These are phyloP conservation scores for Cladophialophora chaetospira DNA, from an alignment of 2,329 filamentous ascomycete genomes.

Conservation along the genomic window DNA sequence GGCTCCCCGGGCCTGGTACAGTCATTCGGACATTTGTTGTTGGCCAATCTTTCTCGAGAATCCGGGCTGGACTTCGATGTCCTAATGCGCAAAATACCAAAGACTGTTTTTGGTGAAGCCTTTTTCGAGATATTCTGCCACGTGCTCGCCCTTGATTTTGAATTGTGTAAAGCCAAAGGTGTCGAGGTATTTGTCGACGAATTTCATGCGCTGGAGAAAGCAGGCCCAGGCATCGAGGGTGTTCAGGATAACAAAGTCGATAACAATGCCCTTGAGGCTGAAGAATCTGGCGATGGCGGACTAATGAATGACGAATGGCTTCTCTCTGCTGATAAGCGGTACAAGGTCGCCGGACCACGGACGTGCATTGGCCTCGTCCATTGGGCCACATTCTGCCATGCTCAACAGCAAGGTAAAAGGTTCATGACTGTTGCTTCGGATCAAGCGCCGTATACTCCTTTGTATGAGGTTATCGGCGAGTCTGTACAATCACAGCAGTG, in stretches of 20 bases:
- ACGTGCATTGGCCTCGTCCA: neutral
- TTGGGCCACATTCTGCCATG: neutral
- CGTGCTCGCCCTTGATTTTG: neutral
- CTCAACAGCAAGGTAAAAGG: neutral
- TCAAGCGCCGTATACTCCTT: neutral
- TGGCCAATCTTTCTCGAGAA: no score
- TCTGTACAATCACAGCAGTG: neutral
- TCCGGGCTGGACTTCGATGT: no score
- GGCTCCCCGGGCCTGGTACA: no score
- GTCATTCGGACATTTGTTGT: no score
- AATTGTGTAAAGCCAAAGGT: neutral
- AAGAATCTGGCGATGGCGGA: neutral
- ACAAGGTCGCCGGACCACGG: neutral
- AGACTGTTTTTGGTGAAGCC: neutral
- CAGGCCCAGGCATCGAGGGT: no score
- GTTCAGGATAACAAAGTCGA: no score
- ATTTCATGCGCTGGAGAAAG: neutral
- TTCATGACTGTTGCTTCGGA: neutral
- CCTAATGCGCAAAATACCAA: neutral
- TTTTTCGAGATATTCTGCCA: neutral
- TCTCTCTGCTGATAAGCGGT: no score
- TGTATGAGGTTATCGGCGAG: neutral
- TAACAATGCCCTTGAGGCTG: no score
- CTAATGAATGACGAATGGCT: no score
- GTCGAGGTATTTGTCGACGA: neutral